phyloP scores from a whole-genome alignment of 2,329 filamentous ascomycete species.

The Myriosclerotinia scirpicola region DNA sequence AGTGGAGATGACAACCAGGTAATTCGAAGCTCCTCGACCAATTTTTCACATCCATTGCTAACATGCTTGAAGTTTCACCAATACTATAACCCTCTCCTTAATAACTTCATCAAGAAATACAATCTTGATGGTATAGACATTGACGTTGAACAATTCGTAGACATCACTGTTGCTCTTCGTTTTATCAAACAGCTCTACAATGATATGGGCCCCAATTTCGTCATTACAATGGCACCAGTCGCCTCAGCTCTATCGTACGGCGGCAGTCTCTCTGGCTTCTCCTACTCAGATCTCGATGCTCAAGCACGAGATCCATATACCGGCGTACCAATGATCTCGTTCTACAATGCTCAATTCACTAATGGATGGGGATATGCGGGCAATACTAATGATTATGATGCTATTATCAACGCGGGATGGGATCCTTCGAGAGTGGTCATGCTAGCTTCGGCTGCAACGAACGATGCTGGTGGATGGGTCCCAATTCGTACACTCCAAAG shows the following conservation, averaged over 20 bases:
- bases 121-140: slow-evolving; percentile 87
- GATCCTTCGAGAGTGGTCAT: slow-evolving; percentile 24
- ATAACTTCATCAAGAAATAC: slow-evolving; percentile 60
- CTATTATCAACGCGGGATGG: slow-evolving; percentile 25
- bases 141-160: slow-evolving; percentile 77
- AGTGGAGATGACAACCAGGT: slow-evolving; percentile 24
- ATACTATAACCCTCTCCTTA: slow-evolving; percentile 26
- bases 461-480: slow-evolving; percentile 26
- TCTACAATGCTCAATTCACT: slow-evolving; percentile 28
- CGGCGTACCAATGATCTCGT: slow-evolving; percentile 18
- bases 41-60: background rate
- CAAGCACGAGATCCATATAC: slow-evolving; percentile 18
- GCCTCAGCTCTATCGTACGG: slow-evolving; percentile 57
- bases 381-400: slow-evolving; percentile 17
- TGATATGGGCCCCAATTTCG: slow-evolving; percentile 70
- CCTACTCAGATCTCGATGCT: slow-evolving; percentile 81
- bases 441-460: slow-evolving; percentile 9
- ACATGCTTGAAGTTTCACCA: slow-evolving; percentile 28
- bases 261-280: slow-evolving; percentile 52
- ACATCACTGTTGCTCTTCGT: slow-evolving; percentile 73
- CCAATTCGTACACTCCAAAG: slow-evolving; percentile 30
- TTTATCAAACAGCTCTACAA: slow-evolving; percentile 71
- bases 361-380: slow-evolving; percentile 24
- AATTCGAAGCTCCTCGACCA: background rate
- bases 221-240: slow-evolving; percentile 61